These are phyloP conservation scores for Echinochloa phyllopogon DNA, from an alignment of 176 grass and related monocot genomes.

Conservation along the genomic window DNA sequence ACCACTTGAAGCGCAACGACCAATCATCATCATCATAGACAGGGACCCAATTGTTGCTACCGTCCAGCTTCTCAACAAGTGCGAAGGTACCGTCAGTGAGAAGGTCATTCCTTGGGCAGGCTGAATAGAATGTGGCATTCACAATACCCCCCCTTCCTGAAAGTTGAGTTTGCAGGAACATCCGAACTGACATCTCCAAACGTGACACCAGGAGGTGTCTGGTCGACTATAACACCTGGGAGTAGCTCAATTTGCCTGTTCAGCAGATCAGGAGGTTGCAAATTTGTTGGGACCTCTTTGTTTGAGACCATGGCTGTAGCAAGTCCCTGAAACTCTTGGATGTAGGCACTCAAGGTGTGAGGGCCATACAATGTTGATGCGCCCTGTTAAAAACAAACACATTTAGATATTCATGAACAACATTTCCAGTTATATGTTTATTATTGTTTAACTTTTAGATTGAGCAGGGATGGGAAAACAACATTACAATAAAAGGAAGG, in stretches of 20 bases:
- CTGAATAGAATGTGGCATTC: constrained; percentile 83
- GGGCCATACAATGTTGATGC: constrained; percentile 92
- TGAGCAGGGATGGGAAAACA: neutral
- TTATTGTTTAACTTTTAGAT: constrained; percentile 2
- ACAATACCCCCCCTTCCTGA: constrained; percentile 65
- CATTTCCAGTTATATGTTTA: neutral
- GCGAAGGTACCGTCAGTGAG: constrained; percentile 76
- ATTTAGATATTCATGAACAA: neutral
- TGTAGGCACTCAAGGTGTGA: constrained; percentile 88
- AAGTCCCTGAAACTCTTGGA: constrained; percentile 89
- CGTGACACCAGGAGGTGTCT: constrained; percentile 57
- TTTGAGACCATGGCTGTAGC: constrained; percentile 68
- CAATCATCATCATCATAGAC: constrained; percentile 91
- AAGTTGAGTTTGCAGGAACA: constrained; percentile 68
- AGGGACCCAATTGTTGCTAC: constrained; percentile 61
- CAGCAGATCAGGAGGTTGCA: constrained; percentile 82
- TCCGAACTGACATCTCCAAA: constrained; percentile 82
- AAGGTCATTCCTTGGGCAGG: constrained; percentile 93
- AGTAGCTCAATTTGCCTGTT: constrained; percentile 82
- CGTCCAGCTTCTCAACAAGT: constrained; percentile 74
- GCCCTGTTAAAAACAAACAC: constrained; percentile 55
- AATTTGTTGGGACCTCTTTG: constrained; percentile 53
- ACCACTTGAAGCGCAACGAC: constrained; percentile 89
- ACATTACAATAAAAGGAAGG: neutral
- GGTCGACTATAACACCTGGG: constrained; percentile 68